Base-by-base conservation (phyloP, 2,329 filamentous ascomycete genomes). In the Diaporthe caulivora region DNA sequence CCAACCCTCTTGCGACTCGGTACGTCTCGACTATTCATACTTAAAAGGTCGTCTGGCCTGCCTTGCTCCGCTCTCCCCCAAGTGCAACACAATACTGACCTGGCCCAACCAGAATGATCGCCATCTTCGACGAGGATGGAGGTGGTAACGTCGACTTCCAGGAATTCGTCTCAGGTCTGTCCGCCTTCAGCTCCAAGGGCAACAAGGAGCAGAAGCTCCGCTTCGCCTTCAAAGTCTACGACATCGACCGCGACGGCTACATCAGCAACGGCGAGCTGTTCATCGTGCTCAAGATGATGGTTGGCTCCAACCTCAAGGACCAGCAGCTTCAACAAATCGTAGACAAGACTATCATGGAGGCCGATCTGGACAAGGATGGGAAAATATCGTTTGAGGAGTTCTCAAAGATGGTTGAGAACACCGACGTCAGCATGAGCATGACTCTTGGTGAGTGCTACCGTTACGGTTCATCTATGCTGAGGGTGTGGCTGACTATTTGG, bases 261-360 rank as follows among this genome's bases (percentile, higher is more conserved):
- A 99, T 99, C 81, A 97, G 94, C 87, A 99, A 99, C 84, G 97
- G 97, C 80, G 97, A 99, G 87, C 90, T 99, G 68, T 99, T 98
- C 84, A 98, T 99, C 80, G 97, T 99, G 81, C 89, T 99, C 80
- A 99, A 99, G 93, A 99, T 99, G 97, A 99, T 99, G 97, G 97
- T 99, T 68, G 97, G 97, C 74, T 98, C 94, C 87, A 99, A 99
- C 84, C 87, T 99, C 81, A 99, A 99, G 89, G 97, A 99, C 84
- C 95, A 98, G 85, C 97, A 99, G 86, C 86, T 99, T 82, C 97
- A 99, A 87, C 97, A 96, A 91, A 99, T 99, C 82, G 97, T 99
- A 78, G 97, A 99, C 87, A 99, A 99, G 91, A 99, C 97, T 74
- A 98, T 99, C 83, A 98, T 98, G 97, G 97, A 99, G 87, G 97